Percentiles rank a stretch among this genome's conserved stretches.
Conservation (phyloP, 768 basidiomycete species). For the Termitomyces titanicus region DNA sequence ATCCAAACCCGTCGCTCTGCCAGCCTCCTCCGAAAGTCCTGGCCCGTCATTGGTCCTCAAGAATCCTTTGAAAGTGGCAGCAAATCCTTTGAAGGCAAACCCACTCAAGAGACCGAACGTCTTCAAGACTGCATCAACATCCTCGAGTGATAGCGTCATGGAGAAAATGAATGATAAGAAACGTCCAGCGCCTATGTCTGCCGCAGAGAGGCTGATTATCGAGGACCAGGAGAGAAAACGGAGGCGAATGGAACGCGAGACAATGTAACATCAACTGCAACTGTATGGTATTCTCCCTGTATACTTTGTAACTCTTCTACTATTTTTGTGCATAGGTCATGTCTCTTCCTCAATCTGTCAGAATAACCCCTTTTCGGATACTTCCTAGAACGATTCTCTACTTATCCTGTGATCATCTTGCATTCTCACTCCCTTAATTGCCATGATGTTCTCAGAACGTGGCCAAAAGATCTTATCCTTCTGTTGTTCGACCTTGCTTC, state of each 20-base stretch:
- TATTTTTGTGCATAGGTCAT: conserved; percentile 12
- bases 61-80: conserved; percentile 55
- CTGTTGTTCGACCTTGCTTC: too few relatives aligned
- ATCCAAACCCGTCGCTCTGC: conserved; percentile 38
- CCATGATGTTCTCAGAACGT: too few relatives aligned
- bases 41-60: conserved; percentile 44
- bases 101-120: conserved; percentile 73
- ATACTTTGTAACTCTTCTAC: conserved; percentile 15
- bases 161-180: conserved; percentile 52
- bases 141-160: conserved; percentile 28
- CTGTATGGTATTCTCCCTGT: conserved; percentile 6
- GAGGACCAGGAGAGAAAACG: conserved; percentile 92
- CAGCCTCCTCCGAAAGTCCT: conserved; percentile 28
- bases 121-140: conserved; percentile 50
- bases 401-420: neutral
- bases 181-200: conserved; percentile 65
- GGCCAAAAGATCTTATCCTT: too few relatives aligned
- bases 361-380: neutral
- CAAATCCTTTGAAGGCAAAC: conserved; percentile 64
- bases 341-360: neutral
- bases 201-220: conserved; percentile 80
- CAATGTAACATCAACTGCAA: conserved; percentile 7
- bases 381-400: neutral
- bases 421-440: too few relatives aligned
- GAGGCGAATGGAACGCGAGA: conserved; percentile 63